Evolutionary conservation across 345 rosid species (phyloP), one percentile per base, ranked within the genome.

Genomic region (Pistacia integerrima): DNA sequence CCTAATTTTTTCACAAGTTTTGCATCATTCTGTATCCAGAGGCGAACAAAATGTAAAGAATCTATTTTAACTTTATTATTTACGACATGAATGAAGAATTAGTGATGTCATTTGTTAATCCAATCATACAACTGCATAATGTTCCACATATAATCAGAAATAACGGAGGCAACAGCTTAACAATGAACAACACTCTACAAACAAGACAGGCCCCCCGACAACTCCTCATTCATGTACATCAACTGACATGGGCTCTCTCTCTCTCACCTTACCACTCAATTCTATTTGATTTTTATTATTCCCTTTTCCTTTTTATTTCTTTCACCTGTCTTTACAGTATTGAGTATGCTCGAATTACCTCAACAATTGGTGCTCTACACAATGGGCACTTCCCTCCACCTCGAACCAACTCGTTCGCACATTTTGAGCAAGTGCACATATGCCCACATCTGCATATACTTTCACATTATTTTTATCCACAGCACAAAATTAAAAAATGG

Each of bases 351-450:
- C 93, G 87, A 76, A 97, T 89, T 49, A 94, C 99, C 88, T 97
- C 98, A 5, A 89, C 86, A 38, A 97, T 97, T 3, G 97, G 98
- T 41, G 99, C 99, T 75, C 98, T 87, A 81, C 99, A 97, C 75
- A 97, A 79, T 1, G 99, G 98, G 80, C 99, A 97, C 80, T 93
- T 97, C 17, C 97, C 99, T 54, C 97, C 94, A 1, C 91, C 90
- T 17, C 97, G 93, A 52, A 94, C 85, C 79, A 97, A 86, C 85
- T 97, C 97, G 60, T 91, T 92, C 7, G 97, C 98, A 73, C 98
- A 94, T 84, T 92, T 91, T 71, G 95, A 92, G 73, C 98, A 97
- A 62, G 97, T 94, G 81, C 98, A 97, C 99, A 97, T 94, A 84
- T 97, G 99, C 60, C 99, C 99, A 18, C 99, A 97, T 86, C 98